Evolutionary conservation across 2,329 filamentous ascomycete species (phyloP).

Genomic region (Plectosphaerella sp.): DNA sequence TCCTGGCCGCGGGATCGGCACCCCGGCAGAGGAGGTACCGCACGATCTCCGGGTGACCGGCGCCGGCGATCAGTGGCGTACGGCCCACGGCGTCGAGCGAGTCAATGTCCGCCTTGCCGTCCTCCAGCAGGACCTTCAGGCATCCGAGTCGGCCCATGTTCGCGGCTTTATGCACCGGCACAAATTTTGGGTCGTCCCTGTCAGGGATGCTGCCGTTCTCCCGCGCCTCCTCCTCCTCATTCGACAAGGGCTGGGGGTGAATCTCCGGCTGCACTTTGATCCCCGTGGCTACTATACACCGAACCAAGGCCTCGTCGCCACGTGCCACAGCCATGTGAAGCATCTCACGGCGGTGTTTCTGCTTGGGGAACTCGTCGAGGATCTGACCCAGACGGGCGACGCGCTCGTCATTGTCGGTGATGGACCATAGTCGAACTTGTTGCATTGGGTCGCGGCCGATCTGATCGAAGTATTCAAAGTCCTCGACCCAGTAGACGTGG

Average conservation of each 20-base stretch:
- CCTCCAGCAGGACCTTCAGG: slow-evolving; percentile 4
- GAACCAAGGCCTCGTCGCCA: slow-evolving; percentile 4
- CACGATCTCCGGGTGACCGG: slow-evolving; percentile 1
- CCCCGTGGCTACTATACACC: not conserved
- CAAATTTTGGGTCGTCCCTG: not conserved
- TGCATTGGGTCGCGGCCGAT: slow-evolving; percentile 5
- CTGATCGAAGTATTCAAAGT: slow-evolving; percentile 7
- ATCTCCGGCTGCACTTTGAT: not conserved
- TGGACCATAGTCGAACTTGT: slow-evolving; percentile 3
- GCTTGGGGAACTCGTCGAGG: slow-evolving; percentile 1
- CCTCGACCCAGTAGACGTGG: slow-evolving; percentile 2
- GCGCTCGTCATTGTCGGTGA: slow-evolving; percentile 1
- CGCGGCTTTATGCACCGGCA: slow-evolving; percentile 5
- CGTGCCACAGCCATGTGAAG: not conserved
- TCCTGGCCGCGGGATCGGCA: slow-evolving; percentile 2
- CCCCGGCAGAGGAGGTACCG: slow-evolving; percentile 3
- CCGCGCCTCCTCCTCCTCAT: slow-evolving; percentile 2
- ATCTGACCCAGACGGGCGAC: slow-evolving; percentile 1
- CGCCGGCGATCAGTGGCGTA: not conserved
- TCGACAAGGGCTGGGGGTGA: not conserved
- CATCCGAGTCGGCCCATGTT: not conserved
- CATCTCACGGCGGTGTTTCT: slow-evolving; percentile 2
- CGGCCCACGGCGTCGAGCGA: not conserved
- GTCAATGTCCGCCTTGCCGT: not conserved
- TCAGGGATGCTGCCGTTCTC: slow-evolving; percentile 1